Evolutionary conservation across 805 yeast species (phyloP).

Genomic region (Candida namnaoensis): DNA sequence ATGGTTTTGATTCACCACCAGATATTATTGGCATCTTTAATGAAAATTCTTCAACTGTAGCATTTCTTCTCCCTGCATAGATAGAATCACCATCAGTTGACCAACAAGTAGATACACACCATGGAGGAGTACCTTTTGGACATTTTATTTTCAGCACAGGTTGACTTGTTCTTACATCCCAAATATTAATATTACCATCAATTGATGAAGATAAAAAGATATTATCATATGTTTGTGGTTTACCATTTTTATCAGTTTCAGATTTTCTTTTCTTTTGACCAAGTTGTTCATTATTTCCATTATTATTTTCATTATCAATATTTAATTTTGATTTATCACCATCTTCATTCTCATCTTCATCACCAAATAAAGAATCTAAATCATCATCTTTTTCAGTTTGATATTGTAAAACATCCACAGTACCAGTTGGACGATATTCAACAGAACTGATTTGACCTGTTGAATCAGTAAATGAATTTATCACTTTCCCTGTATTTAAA

Average conservation of each 20-base stretch:
- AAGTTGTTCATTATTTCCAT: no score
- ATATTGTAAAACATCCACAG: constrained; percentile 12
- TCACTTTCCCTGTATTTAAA: constrained; percentile 55
- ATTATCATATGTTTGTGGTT: constrained; percentile 24
- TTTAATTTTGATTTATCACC: constrained; percentile 8
- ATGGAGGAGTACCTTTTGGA: constrained; percentile 74
- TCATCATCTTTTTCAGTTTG: constrained; percentile 28
- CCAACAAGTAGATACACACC: constrained; percentile 92
- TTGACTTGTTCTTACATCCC: constrained; percentile 62
- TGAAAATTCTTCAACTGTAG: constrained; percentile 71
- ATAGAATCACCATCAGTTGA: constrained; percentile 71
- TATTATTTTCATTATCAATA: no score
- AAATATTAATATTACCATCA: constrained; percentile 72
- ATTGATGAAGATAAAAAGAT: constrained; percentile 74
- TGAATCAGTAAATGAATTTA: constrained; percentile 41
- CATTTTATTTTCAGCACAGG: constrained; percentile 41
- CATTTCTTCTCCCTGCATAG: constrained; percentile 84
- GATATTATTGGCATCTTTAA: constrained; percentile 42
- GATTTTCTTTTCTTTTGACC: no score
- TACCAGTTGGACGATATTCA: constrained; percentile 54
- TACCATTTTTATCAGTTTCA: neutral
- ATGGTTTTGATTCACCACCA: constrained; percentile 35
- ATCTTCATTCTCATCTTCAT: constrained; percentile 33
- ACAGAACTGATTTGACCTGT: constrained; percentile 76
- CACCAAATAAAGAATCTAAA: constrained; percentile 52